Evolutionary conservation across 192 early-diverging fungal species (phyloP).

Genomic region (Coemansia sp.): DNA sequence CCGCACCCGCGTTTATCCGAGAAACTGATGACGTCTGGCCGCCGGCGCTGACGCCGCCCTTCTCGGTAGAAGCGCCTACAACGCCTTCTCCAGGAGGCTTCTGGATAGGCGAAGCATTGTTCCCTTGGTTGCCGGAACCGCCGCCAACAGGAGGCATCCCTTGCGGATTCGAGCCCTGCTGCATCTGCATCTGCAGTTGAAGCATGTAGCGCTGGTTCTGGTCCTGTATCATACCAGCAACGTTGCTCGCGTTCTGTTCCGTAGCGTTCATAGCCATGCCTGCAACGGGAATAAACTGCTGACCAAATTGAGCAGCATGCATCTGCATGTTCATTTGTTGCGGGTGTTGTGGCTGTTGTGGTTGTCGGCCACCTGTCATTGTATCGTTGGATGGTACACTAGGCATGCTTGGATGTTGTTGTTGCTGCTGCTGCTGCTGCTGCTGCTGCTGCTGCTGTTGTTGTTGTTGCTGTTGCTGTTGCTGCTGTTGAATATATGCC

Average conservation of each 20-base stretch:
- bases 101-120: background rate
- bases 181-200: conserved; percentile 19
- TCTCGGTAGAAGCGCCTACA: background rate
- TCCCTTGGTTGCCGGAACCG: background rate
- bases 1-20: background rate
- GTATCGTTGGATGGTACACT: conserved; percentile 8
- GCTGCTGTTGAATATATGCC: conserved; percentile 24
- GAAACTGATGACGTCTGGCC: background rate
- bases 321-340: conserved; percentile 13
- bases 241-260: background rate
- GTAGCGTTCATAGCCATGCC: conserved; percentile 4
- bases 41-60: background rate
- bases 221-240: background rate
- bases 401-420: conserved; percentile 3
- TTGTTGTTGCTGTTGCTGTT: conserved; percentile 18
- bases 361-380: background rate
- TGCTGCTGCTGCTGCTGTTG: conserved; percentile 18
- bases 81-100: background rate
- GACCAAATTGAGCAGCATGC: background rate
- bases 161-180: conserved; percentile 5
- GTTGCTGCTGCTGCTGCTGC: conserved; percentile 24
- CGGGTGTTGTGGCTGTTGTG: background rate
- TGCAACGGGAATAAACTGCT: conserved; percentile 1
- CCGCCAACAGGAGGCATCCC: background rate
- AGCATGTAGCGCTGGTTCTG: conserved; percentile 19